These are phyloP conservation scores for Aspergillus sp. DNA, from an alignment of 2,329 filamentous ascomycete species.

Conservation along the genomic window DNA sequence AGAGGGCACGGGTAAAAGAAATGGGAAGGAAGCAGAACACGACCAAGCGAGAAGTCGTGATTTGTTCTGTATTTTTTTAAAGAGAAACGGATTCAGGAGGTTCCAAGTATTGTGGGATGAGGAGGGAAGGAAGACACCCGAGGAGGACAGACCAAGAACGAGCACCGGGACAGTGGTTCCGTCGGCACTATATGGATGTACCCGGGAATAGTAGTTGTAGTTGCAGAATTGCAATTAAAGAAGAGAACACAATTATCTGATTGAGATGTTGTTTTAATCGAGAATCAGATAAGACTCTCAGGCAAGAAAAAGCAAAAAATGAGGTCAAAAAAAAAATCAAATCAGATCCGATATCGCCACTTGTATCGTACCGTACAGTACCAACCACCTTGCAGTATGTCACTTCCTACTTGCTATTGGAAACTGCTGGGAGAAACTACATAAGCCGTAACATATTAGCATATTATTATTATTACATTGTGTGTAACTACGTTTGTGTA, in stretches of 20 bases:
- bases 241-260: not conserved
- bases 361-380: not conserved
- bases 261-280: not conserved
- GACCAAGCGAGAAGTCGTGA: too few relatives aligned
- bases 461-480: too few relatives aligned
- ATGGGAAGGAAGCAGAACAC: too few relatives aligned
- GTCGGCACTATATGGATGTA: slow-evolving; percentile 8
- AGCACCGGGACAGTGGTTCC: slow-evolving; percentile 15
- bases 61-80: not conserved
- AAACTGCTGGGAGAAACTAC: too few relatives aligned
- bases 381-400: not conserved
- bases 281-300: not conserved
- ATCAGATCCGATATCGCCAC: not conserved
- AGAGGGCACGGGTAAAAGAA: too few relatives aligned
- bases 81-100: slow-evolving; percentile 1
- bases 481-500: too few relatives aligned
- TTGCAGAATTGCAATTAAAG: not conserved
- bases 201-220: not conserved
- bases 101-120: not conserved
- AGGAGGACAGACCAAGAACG: slow-evolving; percentile 1
- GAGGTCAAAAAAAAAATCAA: not conserved
- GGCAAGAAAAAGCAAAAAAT: slow-evolving; percentile 6
- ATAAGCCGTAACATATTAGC: too few relatives aligned
- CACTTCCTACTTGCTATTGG: too few relatives aligned
- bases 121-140: slow-evolving; percentile 2